These are phyloP conservation scores for Aspergillus costaricaensis DNA, from an alignment of 2,329 filamentous ascomycete genomes.

Conservation along the genomic window DNA sequence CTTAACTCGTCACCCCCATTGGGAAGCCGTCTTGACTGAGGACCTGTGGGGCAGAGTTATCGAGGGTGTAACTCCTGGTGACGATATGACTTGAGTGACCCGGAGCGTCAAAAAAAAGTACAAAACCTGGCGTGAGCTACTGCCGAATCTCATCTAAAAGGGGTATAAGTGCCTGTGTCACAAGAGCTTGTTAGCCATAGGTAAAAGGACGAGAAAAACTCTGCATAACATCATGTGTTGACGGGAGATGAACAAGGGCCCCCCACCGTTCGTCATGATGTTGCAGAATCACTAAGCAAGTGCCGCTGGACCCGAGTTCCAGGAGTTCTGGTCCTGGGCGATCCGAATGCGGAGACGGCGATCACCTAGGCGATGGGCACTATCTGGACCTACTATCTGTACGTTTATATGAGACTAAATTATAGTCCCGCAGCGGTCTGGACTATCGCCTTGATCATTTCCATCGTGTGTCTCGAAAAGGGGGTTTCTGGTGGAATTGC, in stretches of 20 bases:
- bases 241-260: not conserved
- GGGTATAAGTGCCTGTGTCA: no score
- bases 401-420: slow-evolving; percentile 5
- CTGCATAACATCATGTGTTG: not conserved
- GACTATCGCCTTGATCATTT: not conserved
- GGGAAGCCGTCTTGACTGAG: no score
- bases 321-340: slow-evolving; percentile 9
- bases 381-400: slow-evolving; percentile 11
- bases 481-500: not conserved
- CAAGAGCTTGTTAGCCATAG: no score
- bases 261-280: slow-evolving; percentile 22
- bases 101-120: not conserved
- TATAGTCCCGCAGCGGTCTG: slow-evolving; percentile 7
- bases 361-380: slow-evolving; percentile 13
- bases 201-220: not conserved
- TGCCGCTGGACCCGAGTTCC: slow-evolving; percentile 7
- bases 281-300: slow-evolving; percentile 14
- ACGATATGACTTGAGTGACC: not conserved
- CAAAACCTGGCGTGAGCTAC: not conserved
- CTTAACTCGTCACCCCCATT: no score
- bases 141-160: not conserved
- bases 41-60: not conserved
- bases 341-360: slow-evolving; percentile 12
- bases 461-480: not conserved
- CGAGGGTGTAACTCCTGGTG: not conserved